Base-by-base conservation (phyloP, 2,329 filamentous ascomycete genomes). In the Allantophomopsis cytisporea region DNA sequence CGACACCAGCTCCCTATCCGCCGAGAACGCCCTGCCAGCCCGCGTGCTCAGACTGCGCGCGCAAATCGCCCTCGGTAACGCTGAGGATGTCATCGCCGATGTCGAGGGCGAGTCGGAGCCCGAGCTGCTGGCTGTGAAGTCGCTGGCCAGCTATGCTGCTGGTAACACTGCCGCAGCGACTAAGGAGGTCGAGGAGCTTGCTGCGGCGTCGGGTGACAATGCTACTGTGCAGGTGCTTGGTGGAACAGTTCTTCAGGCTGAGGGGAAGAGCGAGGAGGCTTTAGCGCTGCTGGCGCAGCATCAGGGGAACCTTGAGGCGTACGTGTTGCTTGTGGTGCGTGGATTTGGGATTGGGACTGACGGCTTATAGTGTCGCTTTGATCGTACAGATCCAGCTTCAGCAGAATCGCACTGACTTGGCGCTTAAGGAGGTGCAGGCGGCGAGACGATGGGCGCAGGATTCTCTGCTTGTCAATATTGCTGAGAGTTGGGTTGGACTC, bases 401-500 rank as follows among this genome's bases (percentile, higher is more conserved):
- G 50, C 86, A 94, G 57, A 95, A 95, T 67, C 76, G 89, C 50
- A 81, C 81, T 52, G 89, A 96, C 59, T 75, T 95, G 37, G 91
- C 91, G 2, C 53, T 87, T 11, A 94, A 94, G 62, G 89, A 95
- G 63, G 87, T 94, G 31, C 68, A 78, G 38, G 76, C 82, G 30
- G 91, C 91, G 30, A 77, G 88, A 58, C 76, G 85, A 61, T 96
- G 89, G 84, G 91, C 89, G 7, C 89, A 98, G 62, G 91, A 96
- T 58, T 94, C 82, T 50, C 65, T 96, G 31, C 68, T 96, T 37
- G 85, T 96, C 47, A 96, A 98, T 61, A 64, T 98, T 48, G 88
- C 88, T 7, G 91, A 98, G 64, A 85, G 85, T 7, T 98, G 89
- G 91, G 83, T 94, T 46, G 88, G 87, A 20, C 62, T 96, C 60